Evolutionary conservation across 148 eudicot genomes (phyloP), one percentile per base, ranked within the genome.

Genomic region (Arctostaphylos glauca): DNA sequence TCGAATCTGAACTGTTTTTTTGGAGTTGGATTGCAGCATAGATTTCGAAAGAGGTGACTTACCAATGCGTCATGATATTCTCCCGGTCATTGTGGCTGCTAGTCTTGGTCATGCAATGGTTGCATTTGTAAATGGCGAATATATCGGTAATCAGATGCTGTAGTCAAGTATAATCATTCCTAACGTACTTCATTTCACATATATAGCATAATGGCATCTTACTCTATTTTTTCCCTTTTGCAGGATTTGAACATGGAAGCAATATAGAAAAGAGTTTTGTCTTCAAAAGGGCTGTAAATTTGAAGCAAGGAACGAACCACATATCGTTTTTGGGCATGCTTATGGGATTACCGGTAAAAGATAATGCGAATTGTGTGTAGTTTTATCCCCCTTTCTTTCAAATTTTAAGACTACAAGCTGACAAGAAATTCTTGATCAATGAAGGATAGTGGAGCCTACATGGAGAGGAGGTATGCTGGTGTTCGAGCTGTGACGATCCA

Each of bases 381-480:
- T 19, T 73, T 44, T 46, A 9, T 56, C 12, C 15, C 25, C 6
- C 49, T 54, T 21, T 47, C 41, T 21, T 21, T 10, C 21, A 18
- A 25, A 19, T 54, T 18, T 6, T 43, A 44, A 31, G 21, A 19
- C 66, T 19, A 60, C 48, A 47, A 41, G 56, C 25, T 81, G 43
- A 73, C 47, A 47, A 73, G 52, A 46, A 25, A 13, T 60, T 15
- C 70, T 47, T 31, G 25, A 2, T 2, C 21, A 86, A 81, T 90
- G 83, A 62, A 92, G 98, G 91, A 94, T 78, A 90, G 97, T 64
- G 99, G 99, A 86, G 92, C 92, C 83, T 91, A 91, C 83, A 90
- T 92, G 97, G 98, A 96, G 86, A 89, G 89, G 76, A 91, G 98
- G 77, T 90, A 83, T 82, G 86, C 97, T 49, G 99, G 99, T n/a